Conservation (phyloP, 768 basidiomycete genomes). For the Pleurotus djamor region DNA sequence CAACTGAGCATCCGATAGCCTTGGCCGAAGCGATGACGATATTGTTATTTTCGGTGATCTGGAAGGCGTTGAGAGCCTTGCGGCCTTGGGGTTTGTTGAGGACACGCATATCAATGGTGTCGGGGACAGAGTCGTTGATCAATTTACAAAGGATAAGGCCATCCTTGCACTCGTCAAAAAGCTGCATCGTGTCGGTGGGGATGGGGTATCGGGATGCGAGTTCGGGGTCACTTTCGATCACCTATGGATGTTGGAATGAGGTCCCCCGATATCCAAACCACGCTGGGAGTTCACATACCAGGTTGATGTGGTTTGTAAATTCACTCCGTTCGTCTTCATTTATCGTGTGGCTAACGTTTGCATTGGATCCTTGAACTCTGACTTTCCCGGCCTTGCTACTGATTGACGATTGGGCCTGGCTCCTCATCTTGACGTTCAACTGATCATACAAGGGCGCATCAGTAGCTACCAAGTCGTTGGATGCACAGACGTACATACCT, state of each 20-base stretch:
- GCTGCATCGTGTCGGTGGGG: constrained; percentile 95
- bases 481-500: constrained; percentile 48
- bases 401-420: constrained; percentile 39
- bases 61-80: constrained; percentile 94
- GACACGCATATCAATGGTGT: constrained; percentile 98
- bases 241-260: constrained; percentile 40
- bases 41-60: constrained; percentile 99
- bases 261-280: not conserved
- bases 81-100: constrained; percentile 82
- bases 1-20: constrained; percentile 97
- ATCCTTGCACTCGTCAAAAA: constrained; percentile 96
- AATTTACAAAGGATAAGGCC: constrained; percentile 97
- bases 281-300: constrained; percentile 44
- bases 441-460: constrained; percentile 18
- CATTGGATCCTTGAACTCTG: constrained; percentile 91
- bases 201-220: constrained; percentile 83
- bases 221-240: constrained; percentile 89
- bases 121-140: constrained; percentile 98
- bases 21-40: constrained; percentile 98
- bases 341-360: constrained; percentile 95
- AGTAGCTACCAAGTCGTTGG: no score
- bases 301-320: constrained; percentile 99
- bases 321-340: constrained; percentile 95
- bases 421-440: constrained; percentile 81
- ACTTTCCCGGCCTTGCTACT: constrained; percentile 84